Evolutionary conservation across 352 stramenopile species (phyloP).

Genomic region (Plasmopara viticola): DNA sequence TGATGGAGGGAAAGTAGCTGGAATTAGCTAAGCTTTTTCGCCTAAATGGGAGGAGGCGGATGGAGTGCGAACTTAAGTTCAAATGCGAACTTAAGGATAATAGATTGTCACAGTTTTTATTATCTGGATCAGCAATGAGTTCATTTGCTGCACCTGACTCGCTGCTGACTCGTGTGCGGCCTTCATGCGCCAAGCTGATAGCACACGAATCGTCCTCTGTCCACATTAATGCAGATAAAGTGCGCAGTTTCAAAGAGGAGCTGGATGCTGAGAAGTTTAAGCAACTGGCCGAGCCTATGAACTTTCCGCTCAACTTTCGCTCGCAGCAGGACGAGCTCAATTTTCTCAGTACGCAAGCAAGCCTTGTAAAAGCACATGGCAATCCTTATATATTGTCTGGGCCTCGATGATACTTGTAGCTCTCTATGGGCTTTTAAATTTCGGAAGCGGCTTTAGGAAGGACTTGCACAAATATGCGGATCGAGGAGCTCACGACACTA

Average conservation of each 20-base stretch:
- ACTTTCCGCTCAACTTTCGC: slow-evolving; percentile 73
- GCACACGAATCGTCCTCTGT: slow-evolving; percentile 39
- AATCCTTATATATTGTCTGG: not conserved
- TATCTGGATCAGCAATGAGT: slow-evolving; percentile 22
- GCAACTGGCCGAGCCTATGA: slow-evolving; percentile 36
- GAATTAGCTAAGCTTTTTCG: slow-evolving; percentile 4
- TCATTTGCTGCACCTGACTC: slow-evolving; percentile 13
- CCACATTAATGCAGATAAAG: slow-evolving; percentile 41
- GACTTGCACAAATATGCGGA: slow-evolving; percentile 69
- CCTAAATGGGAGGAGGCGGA: slow-evolving; percentile 15
- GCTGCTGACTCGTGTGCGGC: slow-evolving; percentile 43
- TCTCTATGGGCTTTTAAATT: slow-evolving; percentile 68
- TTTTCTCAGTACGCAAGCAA: slow-evolving; percentile 51
- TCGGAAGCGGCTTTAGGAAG: slow-evolving; percentile 75
- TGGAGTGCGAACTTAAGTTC: slow-evolving; percentile 4
- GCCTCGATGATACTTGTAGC: slow-evolving; percentile 21
- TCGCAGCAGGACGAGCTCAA: slow-evolving; percentile 70
- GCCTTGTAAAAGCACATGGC: not conserved
- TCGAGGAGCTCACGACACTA: slow-evolving; percentile 66
- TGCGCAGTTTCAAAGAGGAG: slow-evolving; percentile 39
- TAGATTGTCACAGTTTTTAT: slow-evolving; percentile 8
- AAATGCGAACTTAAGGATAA: slow-evolving; percentile 7
- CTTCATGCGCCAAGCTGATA: slow-evolving; percentile 46
- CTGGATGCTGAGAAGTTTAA: slow-evolving; percentile 50
- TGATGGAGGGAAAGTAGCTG: slow-evolving; percentile 4